Conservation (phyloP, 1,284 basidiomycete genomes). For the Apiotrichum mycotoxinovorans region DNA sequence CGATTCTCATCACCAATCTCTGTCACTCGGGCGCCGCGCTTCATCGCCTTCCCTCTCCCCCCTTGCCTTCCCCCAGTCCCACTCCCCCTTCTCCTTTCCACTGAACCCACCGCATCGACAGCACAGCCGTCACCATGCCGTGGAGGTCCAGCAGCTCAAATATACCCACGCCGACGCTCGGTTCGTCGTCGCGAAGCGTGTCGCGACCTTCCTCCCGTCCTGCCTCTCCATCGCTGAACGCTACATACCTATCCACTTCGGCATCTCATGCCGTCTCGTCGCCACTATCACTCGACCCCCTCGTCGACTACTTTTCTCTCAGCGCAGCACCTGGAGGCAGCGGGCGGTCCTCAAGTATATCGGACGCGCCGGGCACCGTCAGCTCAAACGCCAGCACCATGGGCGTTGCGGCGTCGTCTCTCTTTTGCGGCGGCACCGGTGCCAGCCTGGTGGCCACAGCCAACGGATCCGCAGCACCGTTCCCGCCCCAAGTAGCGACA, state of each 20-base stretch:
- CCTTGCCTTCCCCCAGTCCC: too few species aligned
- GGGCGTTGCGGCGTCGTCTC: slow-evolving; percentile 4
- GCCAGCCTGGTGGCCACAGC: neutral
- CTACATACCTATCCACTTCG: neutral
- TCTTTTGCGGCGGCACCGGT: neutral
- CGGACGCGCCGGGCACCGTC: neutral
- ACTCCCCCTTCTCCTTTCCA: neutral
- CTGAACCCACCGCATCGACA: neutral
- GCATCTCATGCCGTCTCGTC: slow-evolving; percentile 5
- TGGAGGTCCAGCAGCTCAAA: neutral
- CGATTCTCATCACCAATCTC: too few species aligned
- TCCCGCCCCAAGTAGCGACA: neutral
- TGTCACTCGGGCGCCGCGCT: too few species aligned
- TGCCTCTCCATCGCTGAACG: neutral
- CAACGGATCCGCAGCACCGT: neutral
- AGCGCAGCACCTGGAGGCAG: neutral
- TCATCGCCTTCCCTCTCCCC: too few species aligned
- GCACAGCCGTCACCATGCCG: neutral
- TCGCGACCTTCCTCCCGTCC: slow-evolving; percentile 3
- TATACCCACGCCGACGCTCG: neutral
- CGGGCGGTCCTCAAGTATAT: neutral
- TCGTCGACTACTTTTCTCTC: slow-evolving; percentile 23
- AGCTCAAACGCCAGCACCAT: slow-evolving; percentile 3
- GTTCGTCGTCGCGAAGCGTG: neutral
- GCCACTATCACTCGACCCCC: slow-evolving; percentile 19